Conservation (phyloP, 305 asterid genomes). For the Rubia balearica region DNA sequence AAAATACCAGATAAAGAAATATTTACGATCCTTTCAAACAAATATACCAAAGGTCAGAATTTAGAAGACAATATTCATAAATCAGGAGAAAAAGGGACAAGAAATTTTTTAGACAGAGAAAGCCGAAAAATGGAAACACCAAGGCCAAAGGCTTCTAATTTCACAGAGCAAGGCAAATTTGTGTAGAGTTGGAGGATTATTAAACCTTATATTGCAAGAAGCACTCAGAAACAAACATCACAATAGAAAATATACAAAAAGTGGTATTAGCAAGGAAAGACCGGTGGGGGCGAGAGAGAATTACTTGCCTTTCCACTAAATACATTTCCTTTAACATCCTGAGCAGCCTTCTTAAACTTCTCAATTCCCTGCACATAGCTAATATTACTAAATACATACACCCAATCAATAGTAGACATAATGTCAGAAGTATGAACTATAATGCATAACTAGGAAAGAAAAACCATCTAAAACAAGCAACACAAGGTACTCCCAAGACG, state of each 20-base stretch:
- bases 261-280: not conserved
- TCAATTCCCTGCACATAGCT: conserved; percentile 67
- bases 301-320: conserved; percentile 77
- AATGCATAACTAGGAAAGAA: too few relatives aligned
- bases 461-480: too few relatives aligned
- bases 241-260: too few relatives aligned
- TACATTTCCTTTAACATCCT: conserved; percentile 57
- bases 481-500: too few relatives aligned
- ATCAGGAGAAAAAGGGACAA: not conserved
- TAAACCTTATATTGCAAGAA: too few relatives aligned
- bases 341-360: conserved; percentile 79
- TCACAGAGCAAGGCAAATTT: too few relatives aligned
- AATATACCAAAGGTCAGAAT: not conserved
- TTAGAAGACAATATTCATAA: not conserved
- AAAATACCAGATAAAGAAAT: not conserved
- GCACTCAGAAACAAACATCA: too few relatives aligned
- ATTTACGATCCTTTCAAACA: not conserved
- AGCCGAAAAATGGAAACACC: not conserved
- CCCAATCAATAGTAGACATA: not conserved
- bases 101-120: too few relatives aligned
- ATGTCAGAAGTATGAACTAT: not conserved
- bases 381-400: conserved; percentile 5
- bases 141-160: not conserved
- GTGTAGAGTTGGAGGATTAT: too few relatives aligned
- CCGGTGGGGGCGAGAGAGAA: not conserved